Evolutionary conservation across 2,329 filamentous ascomycete species (phyloP).

Genomic region (Coniella vitis): DNA sequence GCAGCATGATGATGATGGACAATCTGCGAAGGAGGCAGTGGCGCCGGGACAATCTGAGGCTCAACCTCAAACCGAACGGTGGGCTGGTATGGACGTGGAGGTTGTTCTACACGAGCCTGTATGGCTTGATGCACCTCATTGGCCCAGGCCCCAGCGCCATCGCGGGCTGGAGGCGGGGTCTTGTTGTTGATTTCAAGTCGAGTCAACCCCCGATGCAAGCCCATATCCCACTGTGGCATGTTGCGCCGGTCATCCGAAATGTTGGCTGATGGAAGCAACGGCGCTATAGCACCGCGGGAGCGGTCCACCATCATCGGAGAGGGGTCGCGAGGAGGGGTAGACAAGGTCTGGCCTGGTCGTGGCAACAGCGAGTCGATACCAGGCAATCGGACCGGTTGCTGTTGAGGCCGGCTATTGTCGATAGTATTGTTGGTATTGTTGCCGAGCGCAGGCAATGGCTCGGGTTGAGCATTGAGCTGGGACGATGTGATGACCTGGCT

Average conservation of each 20-base stretch:
- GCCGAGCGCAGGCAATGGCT: slow-evolving; percentile 40
- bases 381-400: slow-evolving; percentile 63
- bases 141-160: slow-evolving; percentile 50
- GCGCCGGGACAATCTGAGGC: slow-evolving; percentile 25
- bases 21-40: background rate
- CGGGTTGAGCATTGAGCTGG: slow-evolving; percentile 49
- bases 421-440: slow-evolving; percentile 36
- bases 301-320: slow-evolving; percentile 75
- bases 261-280: slow-evolving; percentile 26
- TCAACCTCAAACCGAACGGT: slow-evolving; percentile 51
- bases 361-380: slow-evolving; percentile 91
- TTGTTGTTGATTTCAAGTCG: slow-evolving; percentile 54
- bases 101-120: slow-evolving; percentile 46
- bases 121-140: slow-evolving; percentile 49
- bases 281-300: slow-evolving; percentile 27
- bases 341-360: slow-evolving; percentile 54
- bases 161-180: slow-evolving; percentile 36
- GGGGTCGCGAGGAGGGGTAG: slow-evolving; percentile 56
- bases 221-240: slow-evolving; percentile 56
- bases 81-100: slow-evolving; percentile 36
- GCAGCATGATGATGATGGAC: background rate
- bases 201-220: slow-evolving; percentile 59
- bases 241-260: slow-evolving; percentile 41
- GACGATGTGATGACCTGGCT: slow-evolving; percentile 68
- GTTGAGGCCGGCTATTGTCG: slow-evolving; percentile 42